Base-by-base conservation (phyloP, 352 stramenopile species). In the Globisporangium radiosum region DNA sequence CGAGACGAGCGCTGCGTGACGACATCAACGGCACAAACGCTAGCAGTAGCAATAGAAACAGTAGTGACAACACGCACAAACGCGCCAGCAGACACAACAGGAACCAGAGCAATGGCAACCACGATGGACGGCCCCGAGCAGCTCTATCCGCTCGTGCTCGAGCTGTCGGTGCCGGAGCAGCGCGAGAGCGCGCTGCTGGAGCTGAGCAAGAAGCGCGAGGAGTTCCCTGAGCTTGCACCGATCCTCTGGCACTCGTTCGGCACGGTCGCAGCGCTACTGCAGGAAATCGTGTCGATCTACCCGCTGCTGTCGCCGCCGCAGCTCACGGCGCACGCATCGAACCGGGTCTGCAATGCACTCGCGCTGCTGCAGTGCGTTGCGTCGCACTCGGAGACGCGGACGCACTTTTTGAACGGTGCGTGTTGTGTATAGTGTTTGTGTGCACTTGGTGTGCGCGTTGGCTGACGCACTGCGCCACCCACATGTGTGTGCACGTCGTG, bases 271-370 rank as follows among this genome's bases (percentile, higher is more conserved):
- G 96, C 96, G 10, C 76, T 99, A 13, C 75, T 99, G 37, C 96
- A 99, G 78, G 97, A 99, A 78, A 99, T 99, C 68, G 93, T 99
- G 51, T 94, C 90, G 39, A 99, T 99, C 66, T 99, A 99, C 75
- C 96, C 96, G 37, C 81, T 98, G 40, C 79, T 99, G 38, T 98
- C 90, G 17, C 97, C 97, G 11, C 96, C 97, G 14, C 97, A 97
- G 53, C 76, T 99, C 50, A 99, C 97, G 37, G 93, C 96, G 3
- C 94, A 98, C 65, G 96, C 96, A 5, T 98, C 87, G 51, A 99
- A 99, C 72, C 86, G 97, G 38, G 97, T 99, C 7, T 99, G 97
- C 81, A 99, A 99, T 69, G 97, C 97, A 7, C 76, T 99, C 36
- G 97, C 97, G 25, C 75, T 99, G 51, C 77, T 99, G 42, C 97